Conservation (phyloP, 495 filamentous ascomycete genomes). For the Lophiotrema nucula region DNA sequence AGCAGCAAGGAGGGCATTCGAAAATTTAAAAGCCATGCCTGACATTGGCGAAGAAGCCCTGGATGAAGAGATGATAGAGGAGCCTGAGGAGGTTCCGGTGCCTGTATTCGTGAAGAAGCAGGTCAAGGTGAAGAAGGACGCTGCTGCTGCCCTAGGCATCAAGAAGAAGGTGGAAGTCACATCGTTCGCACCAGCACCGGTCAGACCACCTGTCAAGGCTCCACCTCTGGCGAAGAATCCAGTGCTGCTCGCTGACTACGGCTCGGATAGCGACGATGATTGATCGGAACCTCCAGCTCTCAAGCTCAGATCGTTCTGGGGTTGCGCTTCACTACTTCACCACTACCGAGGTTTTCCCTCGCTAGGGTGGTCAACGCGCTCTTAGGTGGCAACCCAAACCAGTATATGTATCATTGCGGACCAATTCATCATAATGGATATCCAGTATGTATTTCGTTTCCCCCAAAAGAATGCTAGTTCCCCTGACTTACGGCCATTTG, state of each 20-base stretch:
- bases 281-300: too few species aligned
- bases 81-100: neutral
- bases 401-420: too few species aligned
- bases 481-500: slow-evolving; percentile 44
- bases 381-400: too few species aligned
- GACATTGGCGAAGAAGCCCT: slow-evolving; percentile 40
- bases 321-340: too few species aligned
- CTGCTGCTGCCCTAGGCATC: slow-evolving; percentile 71
- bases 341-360: too few species aligned
- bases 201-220: neutral
- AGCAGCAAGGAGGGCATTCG: slow-evolving; percentile 76
- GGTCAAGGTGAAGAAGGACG: slow-evolving; percentile 31
- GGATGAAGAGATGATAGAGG: slow-evolving; percentile 39
- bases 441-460: neutral
- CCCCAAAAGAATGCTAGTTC: too few species aligned
- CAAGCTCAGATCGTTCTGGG: too few species aligned
- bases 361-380: too few species aligned
- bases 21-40: slow-evolving; percentile 58
- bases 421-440: too few species aligned
- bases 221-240: slow-evolving; percentile 5
- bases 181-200: neutral
- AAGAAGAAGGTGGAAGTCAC: slow-evolving; percentile 67
- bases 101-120: slow-evolving; percentile 16
- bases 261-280: slow-evolving; percentile 7
- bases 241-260: slow-evolving; percentile 15